Evolutionary conservation across 225 moss, liverwort and hornwort genomes (phyloP), one percentile per base, ranked within the genome.

Genomic region (Thuidium tamariscinum): DNA sequence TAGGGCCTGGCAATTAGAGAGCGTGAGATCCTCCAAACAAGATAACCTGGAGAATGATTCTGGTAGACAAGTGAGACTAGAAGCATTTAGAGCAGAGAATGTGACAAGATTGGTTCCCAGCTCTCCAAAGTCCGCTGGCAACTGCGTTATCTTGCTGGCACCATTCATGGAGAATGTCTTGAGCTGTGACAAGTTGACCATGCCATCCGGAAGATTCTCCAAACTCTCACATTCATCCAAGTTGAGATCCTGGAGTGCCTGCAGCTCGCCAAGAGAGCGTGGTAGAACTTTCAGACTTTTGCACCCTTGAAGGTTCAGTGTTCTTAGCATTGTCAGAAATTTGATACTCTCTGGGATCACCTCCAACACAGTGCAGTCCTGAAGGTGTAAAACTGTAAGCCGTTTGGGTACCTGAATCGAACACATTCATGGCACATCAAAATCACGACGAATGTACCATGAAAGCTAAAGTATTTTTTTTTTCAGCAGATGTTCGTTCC

Each of bases 291-390:
- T 83, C 48, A 86, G 67, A 2, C 16, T 77, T n/a, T 77, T 88
- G 91, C 89, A 89, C 32, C 89, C 86, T 63, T 83, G 83, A 67
- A 89, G 79, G 48, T 91, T 44, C 34, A 88, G 80, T 55, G 27
- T 80, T 70, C 83, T 88, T 7, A 89, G n/a, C 34, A 20, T 83
- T 10, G 44, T 39, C 54, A 91, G 61, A 61, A 18, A 52, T 14
- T 63, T 71, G 77, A 88, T 87, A 21, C 15, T 88, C 83, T 83
- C 79, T 70, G 91, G 88, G 34, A 89, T 41, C 65, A 85, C 57
- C 57, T 89, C 86, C 83, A 89, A 44, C 0, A 76, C 49, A 5
- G 20, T 81, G 88, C 88, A 89, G n/a, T 88, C 81, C 52, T 88
- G 80, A 63, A 88, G 88, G 10, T 17, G 26, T 23, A 91, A 77